phyloP scores from a whole-genome alignment of 106 monocot species.

The Dioscorea dumetorum region DNA sequence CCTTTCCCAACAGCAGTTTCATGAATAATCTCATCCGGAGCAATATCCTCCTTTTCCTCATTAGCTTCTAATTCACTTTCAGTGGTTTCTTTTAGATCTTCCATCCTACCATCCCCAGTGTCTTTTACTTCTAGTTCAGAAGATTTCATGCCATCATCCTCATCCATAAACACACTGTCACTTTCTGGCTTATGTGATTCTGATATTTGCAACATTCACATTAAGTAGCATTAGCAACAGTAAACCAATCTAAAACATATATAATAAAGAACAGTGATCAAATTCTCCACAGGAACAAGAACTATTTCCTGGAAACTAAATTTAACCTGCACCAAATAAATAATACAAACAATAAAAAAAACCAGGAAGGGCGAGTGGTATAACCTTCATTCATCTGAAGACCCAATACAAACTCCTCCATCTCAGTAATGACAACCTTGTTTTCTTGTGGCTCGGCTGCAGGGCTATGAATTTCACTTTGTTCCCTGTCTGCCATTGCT shows the following conservation, averaged over 20 bases:
- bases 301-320: no score
- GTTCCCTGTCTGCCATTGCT: constrained; percentile 37
- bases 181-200: constrained; percentile 54
- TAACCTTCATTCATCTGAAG: constrained; percentile 90
- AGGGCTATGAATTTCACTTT: constrained; percentile 23
- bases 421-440: constrained; percentile 89
- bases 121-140: constrained; percentile 23
- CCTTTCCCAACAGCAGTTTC: constrained; percentile 88
- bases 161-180: constrained; percentile 89
- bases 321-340: no score
- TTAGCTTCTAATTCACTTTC: constrained; percentile 21
- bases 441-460: constrained; percentile 41
- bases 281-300: no score
- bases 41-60: constrained; percentile 39
- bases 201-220: constrained; percentile 12
- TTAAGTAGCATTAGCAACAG: no score
- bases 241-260: no score
- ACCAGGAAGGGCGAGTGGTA: background rate
- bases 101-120: constrained; percentile 20
- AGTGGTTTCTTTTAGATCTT: constrained; percentile 41
- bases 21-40: constrained; percentile 78
- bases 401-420: constrained; percentile 97
- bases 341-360: no score
- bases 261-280: no score
- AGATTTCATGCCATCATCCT: constrained; percentile 35